Conservation (phyloP, 2,329 filamentous ascomycete species). For the Hirsutella thompsonii region DNA sequence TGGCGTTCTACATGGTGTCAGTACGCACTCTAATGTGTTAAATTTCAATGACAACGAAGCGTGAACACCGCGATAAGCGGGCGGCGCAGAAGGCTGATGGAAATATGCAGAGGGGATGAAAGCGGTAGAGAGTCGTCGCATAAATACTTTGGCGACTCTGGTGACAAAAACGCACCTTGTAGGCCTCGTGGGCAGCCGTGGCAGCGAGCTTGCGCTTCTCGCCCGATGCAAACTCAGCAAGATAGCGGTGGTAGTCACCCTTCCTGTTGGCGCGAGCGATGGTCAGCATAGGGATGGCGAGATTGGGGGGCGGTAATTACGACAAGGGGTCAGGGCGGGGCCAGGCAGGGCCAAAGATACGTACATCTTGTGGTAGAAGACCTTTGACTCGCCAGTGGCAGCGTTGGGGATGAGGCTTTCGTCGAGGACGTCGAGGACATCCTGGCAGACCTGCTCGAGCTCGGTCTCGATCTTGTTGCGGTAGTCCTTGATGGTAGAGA, state of each 20-base stretch:
- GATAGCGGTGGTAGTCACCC: slow-evolving; percentile 93
- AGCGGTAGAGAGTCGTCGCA: too few species aligned
- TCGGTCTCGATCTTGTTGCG: slow-evolving; percentile 96
- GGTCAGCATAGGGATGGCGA: background rate
- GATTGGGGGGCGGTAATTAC: background rate
- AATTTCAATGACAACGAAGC: slow-evolving; percentile 1
- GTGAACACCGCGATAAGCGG: background rate
- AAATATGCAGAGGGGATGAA: too few species aligned
- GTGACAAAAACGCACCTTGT: slow-evolving; percentile 59
- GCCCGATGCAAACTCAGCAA: slow-evolving; percentile 84
- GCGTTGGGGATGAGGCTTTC: slow-evolving; percentile 90
- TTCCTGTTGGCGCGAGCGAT: slow-evolving; percentile 47
- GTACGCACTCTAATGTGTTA: slow-evolving; percentile 6
- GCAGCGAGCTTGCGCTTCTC: slow-evolving; percentile 87
- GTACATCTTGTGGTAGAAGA: slow-evolving; percentile 99
- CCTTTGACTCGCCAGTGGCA: slow-evolving; percentile 95
- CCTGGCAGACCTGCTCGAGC: slow-evolving; percentile 95
- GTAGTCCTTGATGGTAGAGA: slow-evolving; percentile 88
- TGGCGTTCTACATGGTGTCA: slow-evolving; percentile 57
- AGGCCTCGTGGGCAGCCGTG: slow-evolving; percentile 81
- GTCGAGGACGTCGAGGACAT: slow-evolving; percentile 91
- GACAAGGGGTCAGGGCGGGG: background rate
- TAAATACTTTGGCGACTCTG: background rate
- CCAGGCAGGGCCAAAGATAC: slow-evolving; percentile 21
- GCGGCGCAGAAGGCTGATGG: background rate